Percentiles rank a stretch among this genome's conserved stretches.
phyloP scores from a whole-genome alignment of 371 early-diverging fungal genomes.

The Umbelopsis sp. region DNA sequence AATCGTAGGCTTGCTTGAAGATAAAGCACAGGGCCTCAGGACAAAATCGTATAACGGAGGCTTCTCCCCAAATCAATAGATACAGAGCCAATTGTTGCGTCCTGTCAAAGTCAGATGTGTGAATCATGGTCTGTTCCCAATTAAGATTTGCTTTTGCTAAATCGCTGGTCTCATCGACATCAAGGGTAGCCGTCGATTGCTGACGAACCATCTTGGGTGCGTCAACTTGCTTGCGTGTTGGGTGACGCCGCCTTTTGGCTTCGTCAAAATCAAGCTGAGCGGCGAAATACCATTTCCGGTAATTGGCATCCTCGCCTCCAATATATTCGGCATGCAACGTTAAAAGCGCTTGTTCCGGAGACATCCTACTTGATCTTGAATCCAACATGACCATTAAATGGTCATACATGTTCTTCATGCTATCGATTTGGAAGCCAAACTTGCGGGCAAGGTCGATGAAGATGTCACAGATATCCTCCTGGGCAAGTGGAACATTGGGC shows the following conservation, averaged over 20 bases:
- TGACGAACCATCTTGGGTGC: background rate
- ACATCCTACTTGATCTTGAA: constrained; percentile 83
- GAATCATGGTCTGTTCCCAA: constrained; percentile 73
- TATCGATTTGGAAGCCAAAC: constrained; percentile 86
- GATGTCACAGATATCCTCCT: constrained; percentile 28
- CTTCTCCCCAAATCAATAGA: constrained; percentile 89
- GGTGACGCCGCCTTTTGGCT: constrained; percentile 12
- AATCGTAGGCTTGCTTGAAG: constrained; percentile 74
- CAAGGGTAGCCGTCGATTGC: constrained; percentile 23
- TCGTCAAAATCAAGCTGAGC: constrained; percentile 67
- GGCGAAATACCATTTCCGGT: constrained; percentile 84
- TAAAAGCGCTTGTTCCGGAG: constrained; percentile 67
- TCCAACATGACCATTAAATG: constrained; percentile 81
- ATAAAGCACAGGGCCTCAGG: constrained; percentile 84
- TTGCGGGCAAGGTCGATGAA: constrained; percentile 31
- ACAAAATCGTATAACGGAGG: constrained; percentile 76
- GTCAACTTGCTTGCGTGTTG: background rate
- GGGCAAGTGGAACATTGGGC: background rate
- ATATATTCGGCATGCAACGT: constrained; percentile 87
- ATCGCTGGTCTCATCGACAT: constrained; percentile 22
- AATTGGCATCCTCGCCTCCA: constrained; percentile 84
- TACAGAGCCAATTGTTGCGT: constrained; percentile 78
- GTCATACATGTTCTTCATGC: constrained; percentile 78
- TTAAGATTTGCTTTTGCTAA: constrained; percentile 56
- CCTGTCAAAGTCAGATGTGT: constrained; percentile 68